Evolutionary conservation across 2,329 filamentous ascomycete species (phyloP), one percentile per base, ranked within the genome.

Genomic region (Cytospora piceae): DNA sequence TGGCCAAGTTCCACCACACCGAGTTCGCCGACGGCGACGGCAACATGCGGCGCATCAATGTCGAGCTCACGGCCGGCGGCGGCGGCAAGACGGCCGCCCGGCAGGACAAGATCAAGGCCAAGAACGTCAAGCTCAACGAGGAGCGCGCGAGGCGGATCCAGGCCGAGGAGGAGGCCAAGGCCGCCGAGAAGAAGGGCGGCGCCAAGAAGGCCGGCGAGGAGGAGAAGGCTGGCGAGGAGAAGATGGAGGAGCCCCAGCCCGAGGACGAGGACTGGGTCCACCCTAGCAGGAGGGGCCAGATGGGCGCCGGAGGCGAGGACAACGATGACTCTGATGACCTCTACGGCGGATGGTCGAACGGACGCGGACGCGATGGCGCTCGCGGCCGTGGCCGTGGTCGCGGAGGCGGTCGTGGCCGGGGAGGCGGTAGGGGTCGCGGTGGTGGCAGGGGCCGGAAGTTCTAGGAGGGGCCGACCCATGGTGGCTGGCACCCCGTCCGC

Each of bases 61-160:
- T 97, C 31, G 94, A 97, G 79, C 79, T 98, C 70, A 97, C 93
- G 85, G 94, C 91, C 66, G 94, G 94, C 60, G 94, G 94, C 67
- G 90, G 89, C 68, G 96, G 93, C 76, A 96, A 93, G 76, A 92
- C 87, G 55, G 83, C 88, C 69, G 79, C 83, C 64, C 84, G 94
- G 69, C 87, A 85, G 74, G 85, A 89, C 65, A 95, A 94, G 81
- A 92, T 98, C 76, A 83, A 86, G 73, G 85, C 85, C 65, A 97
- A 97, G 85, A 97, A 98, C 80, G 82, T 85, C 73, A 94, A 94
- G 79, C 84, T 97, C 58, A 86, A 92, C 71, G 92, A 91, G 73
- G 83, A 86, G 77, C 80, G 85, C 52, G 73, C 77, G 55, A 79
- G 82, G 70, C 77, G 83, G 42, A 80, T 82, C 37, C 77, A 81